Base-by-base conservation (phyloP, 257 asterid genomes). In the Salvia rosmarinus region DNA sequence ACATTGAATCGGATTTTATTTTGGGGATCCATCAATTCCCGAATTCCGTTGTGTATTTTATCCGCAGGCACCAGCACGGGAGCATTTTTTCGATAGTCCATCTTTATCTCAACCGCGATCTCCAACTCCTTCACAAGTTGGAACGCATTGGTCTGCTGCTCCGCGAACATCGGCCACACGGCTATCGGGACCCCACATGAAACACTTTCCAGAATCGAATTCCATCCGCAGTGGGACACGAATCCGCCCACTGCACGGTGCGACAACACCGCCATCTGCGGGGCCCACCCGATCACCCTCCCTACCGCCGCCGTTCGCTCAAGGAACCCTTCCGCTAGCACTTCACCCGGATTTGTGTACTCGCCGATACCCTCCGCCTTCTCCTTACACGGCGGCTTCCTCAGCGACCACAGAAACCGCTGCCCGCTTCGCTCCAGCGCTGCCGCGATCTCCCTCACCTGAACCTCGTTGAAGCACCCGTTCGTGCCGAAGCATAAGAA, bases 171-270 rank as follows among this genome's bases (percentile, higher is more conserved):
- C 11, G 89, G 89, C 81, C 81, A 85, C 12, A 28, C 69, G 0
- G 85, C 89, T 32, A 84, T 66, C 2, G 86, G 87, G 12, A 84
- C 89, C 0, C 88, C 88, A 10, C 58, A 75, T 82, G 74, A 84
- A 0, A 81, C 39, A 16, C 88, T 84, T 65, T 84, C 87, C 64
- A 84, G 7, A 9, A 43, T 70, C 43, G 89, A 84, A 28, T 82
- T 84, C 86, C 89, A 84, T 1, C 89, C 86, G 1, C 89, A 84
- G 13, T 84, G 89, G 0, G 85, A 71, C n/a, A 84, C 80, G 30
- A 84, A 84, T 1, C 86, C 89, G 1, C 89, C 89, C n/a, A 78
- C 83, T 0, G 89, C 76, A 0, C 44, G 68, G 73, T 85, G 85
- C 1, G 84, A 42, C 8, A 85, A 2, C 55, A 85, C 79, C 0